Conservation (phyloP, 495 filamentous ascomycete genomes). For the Melanomma pulvis-pyrius region DNA sequence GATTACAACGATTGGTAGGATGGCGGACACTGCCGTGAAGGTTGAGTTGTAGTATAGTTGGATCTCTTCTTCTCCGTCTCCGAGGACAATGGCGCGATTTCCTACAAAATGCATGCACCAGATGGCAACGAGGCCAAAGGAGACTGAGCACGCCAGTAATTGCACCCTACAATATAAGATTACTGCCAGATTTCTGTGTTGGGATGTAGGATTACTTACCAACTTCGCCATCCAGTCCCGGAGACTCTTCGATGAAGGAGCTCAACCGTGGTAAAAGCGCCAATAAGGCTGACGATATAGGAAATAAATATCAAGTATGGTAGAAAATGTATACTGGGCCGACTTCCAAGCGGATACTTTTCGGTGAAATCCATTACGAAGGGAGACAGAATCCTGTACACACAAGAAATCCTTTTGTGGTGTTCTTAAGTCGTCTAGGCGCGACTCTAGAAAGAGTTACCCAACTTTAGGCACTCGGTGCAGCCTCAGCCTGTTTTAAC, state of each 20-base stretch:
- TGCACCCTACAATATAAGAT: slow-evolving; percentile 59
- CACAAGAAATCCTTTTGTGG: background rate
- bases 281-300: slow-evolving; percentile 76
- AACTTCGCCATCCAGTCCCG: slow-evolving; percentile 37
- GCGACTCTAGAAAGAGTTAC: background rate
- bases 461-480: background rate
- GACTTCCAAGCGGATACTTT: slow-evolving; percentile 17
- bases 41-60: slow-evolving; percentile 74
- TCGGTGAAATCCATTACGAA: background rate
- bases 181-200: background rate
- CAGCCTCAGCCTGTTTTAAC: background rate
- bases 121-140: slow-evolving; percentile 83
- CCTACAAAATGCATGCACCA: slow-evolving; percentile 87
- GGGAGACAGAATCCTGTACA: background rate
- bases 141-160: slow-evolving; percentile 67
- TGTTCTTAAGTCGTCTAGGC: background rate
- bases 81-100: slow-evolving; percentile 75
- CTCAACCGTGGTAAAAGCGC: slow-evolving; percentile 77
- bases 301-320: slow-evolving; percentile 70
- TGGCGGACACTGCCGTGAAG: slow-evolving; percentile 77
- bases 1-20: slow-evolving; percentile 76
- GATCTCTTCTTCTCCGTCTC: slow-evolving; percentile 58
- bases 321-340: slow-evolving; percentile 53
- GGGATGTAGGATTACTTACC: slow-evolving; percentile 28
- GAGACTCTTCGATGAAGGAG: slow-evolving; percentile 68